Conservation (phyloP, 352 stramenopile genomes). For the Pythium sukuiense region DNA sequence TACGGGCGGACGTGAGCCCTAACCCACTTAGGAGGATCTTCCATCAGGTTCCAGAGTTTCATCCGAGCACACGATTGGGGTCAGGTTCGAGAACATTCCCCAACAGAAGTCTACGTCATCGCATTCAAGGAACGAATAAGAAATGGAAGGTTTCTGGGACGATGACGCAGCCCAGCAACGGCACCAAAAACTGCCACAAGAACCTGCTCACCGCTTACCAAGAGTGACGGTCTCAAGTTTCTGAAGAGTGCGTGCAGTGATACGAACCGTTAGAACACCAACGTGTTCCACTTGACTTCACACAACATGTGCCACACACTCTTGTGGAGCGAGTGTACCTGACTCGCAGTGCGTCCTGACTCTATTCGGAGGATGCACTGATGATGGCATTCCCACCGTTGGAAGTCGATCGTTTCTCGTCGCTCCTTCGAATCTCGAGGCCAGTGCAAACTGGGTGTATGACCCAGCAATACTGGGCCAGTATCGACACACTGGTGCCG, state of each 20-base stretch:
- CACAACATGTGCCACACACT: neutral
- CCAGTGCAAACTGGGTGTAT: neutral
- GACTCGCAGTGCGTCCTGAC: neutral
- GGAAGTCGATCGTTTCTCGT: neutral
- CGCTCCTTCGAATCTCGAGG: neutral
- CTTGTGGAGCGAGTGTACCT: neutral
- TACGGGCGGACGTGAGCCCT: slow-evolving; percentile 8
- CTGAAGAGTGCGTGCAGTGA: neutral
- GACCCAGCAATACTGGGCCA: no score
- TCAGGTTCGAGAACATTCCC: slow-evolving; percentile 14
- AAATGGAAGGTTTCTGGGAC: slow-evolving; percentile 13
- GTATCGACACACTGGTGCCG: no score
- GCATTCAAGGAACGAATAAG: slow-evolving; percentile 11
- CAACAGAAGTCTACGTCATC: slow-evolving; percentile 17
- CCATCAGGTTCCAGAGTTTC: slow-evolving; percentile 4
- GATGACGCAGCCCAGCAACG: slow-evolving; percentile 3
- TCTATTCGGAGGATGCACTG: neutral
- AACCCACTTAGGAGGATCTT: neutral
- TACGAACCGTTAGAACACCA: neutral
- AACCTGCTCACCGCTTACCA: slow-evolving; percentile 1
- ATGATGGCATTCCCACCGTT: neutral
- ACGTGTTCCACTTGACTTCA: neutral
- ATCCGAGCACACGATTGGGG: neutral
- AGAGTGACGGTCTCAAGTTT: slow-evolving; percentile 1
- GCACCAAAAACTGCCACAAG: slow-evolving; percentile 16